phyloP scores from a whole-genome alignment of 2,329 filamentous ascomycete genomes.

The Diaporthe australafricana region DNA sequence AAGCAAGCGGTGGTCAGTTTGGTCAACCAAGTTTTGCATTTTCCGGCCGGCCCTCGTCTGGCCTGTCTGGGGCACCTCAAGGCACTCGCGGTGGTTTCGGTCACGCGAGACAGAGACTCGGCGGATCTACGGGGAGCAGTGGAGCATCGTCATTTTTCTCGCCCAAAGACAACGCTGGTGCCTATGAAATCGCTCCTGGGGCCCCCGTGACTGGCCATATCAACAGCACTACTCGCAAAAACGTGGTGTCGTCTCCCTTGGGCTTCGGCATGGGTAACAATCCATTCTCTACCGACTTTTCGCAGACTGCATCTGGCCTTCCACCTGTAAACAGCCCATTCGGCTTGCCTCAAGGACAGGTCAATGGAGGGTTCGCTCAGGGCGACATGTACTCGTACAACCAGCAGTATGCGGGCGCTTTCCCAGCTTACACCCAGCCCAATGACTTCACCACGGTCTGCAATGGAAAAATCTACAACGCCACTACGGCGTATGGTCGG shows the following conservation, averaged over 20 bases:
- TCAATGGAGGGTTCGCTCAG: slow-evolving; percentile 21
- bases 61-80: slow-evolving; percentile 12
- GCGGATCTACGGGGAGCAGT: slow-evolving; percentile 36
- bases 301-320: slow-evolving; percentile 43
- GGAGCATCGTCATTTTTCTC: slow-evolving; percentile 31
- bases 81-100: slow-evolving; percentile 21
- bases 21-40: slow-evolving; percentile 10
- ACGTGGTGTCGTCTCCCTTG: slow-evolving; percentile 22
- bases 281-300: slow-evolving; percentile 45
- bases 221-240: slow-evolving; percentile 25
- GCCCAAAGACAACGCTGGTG: slow-evolving; percentile 15
- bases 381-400: slow-evolving; percentile 26
- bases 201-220: not conserved
- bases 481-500: slow-evolving; percentile 41
- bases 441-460: slow-evolving; percentile 22
- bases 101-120: slow-evolving; percentile 34
- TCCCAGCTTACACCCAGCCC: slow-evolving; percentile 28
- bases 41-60: slow-evolving; percentile 32
- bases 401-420: slow-evolving; percentile 18
- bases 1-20: not conserved
- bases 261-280: slow-evolving; percentile 32
- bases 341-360: slow-evolving; percentile 41
- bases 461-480: slow-evolving; percentile 40
- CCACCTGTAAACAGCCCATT: slow-evolving; percentile 48
- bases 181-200: slow-evolving; percentile 3